Evolutionary conservation across 1,284 basidiomycete genomes (phyloP), one percentile per base, ranked within the genome.

Genomic region (Sphaerobolus stellatus): DNA sequence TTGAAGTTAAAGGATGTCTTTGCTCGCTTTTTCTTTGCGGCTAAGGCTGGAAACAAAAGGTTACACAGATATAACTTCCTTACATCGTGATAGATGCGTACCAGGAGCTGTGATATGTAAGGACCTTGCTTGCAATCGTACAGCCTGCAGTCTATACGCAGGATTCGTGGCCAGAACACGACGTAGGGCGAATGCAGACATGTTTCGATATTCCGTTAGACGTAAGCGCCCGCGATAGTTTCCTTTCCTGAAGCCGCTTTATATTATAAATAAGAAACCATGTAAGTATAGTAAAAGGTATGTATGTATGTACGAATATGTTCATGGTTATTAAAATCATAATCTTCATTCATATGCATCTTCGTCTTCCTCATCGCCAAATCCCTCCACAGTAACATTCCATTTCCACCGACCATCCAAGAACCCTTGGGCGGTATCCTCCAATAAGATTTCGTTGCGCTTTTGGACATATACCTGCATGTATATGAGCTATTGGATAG

Each of bases 371-470:
- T 54, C 52, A n/a, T 48, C 53, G 6, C 44, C 53, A 22, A 88
- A 87, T 36, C 86, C 87, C 7, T 85, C 84, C 13, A 90, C 81
- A 6, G 69, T 22, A 8, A 74, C 73, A 64, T 90, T 90, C 88
- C 84, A 92, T 62, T 62, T 75, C 91, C 90, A 89, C 61, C 94
- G 75, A 18, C 86, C 92, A 58, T 98, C 95, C 46, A 88, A 74
- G 74, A 94, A 96, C 2, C 95, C 96, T 59, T 81, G 83, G 1
- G 94, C 88, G 1, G 96, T 98, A 70, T 99, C 96, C 62, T 97
- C 91, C 31, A 99, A 76, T 61, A 99, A 79, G 62, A 98, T 96
- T 67, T 94, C 91, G 68, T 97, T 94, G 41, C 97, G 83, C 74
- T 95, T 98, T 74, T 93, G 87, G 8, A 98, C 95, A 66, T 97